Percentiles rank a stretch among this genome's conserved stretches.
Conservation (phyloP, 2,329 filamentous ascomycete genomes). For the Hypomyces perniciosus region DNA sequence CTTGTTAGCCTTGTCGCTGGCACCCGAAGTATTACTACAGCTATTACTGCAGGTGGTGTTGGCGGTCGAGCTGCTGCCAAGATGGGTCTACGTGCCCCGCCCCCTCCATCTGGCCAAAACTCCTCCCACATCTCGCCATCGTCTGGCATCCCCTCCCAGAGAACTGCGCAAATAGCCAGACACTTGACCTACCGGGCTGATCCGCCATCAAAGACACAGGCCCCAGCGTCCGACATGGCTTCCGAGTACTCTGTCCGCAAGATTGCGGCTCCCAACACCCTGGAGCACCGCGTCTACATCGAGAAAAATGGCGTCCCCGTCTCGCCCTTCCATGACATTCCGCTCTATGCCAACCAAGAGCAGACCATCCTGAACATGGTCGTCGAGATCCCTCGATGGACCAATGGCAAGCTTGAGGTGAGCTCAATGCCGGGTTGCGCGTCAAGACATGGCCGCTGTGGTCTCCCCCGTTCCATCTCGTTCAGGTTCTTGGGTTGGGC, state of each 20-base stretch:
- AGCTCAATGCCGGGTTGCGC: slow-evolving; percentile 27
- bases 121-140: slow-evolving; percentile 20
- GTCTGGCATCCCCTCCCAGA: slow-evolving; percentile 42
- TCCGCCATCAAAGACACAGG: slow-evolving; percentile 17
- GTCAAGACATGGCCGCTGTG: slow-evolving; percentile 5
- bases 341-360: slow-evolving; percentile 94
- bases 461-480: background rate
- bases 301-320: slow-evolving; percentile 94
- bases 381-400: slow-evolving; percentile 99
- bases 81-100: slow-evolving; percentile 30
- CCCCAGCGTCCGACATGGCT: slow-evolving; percentile 37
- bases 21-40: background rate
- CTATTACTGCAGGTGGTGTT: slow-evolving; percentile 1
- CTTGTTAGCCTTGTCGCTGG: background rate
- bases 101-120: slow-evolving; percentile 29
- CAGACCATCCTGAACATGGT: slow-evolving; percentile 98
- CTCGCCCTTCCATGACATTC: slow-evolving; percentile 97
- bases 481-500: background rate
- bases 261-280: slow-evolving; percentile 81
- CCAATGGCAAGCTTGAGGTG: slow-evolving; percentile 99
- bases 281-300: slow-evolving; percentile 95
- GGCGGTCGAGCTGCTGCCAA: background rate
- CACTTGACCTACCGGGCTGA: slow-evolving; percentile 37
- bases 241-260: slow-evolving; percentile 74
- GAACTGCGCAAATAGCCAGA: slow-evolving; percentile 50